phyloP scores from a whole-genome alignment of 1,284 basidiomycete genomes.

The Leccinum variabile region DNA sequence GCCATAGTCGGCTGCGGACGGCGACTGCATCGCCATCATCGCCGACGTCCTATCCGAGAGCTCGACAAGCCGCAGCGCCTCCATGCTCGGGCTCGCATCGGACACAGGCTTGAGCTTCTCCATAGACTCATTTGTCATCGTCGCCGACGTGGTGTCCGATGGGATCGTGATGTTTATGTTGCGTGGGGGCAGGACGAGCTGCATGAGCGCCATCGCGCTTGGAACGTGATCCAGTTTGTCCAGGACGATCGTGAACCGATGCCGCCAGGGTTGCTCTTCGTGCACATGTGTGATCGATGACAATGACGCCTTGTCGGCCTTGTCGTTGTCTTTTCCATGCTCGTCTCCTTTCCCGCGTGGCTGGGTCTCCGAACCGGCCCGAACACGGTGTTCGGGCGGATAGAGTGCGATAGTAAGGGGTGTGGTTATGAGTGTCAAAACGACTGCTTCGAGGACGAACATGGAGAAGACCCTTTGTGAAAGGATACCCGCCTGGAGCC shows the following conservation, averaged over 20 bases:
- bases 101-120: slow-evolving; percentile 13
- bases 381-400: slow-evolving; percentile 58
- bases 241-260: slow-evolving; percentile 77
- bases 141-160: slow-evolving; percentile 18
- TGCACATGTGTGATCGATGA: slow-evolving; percentile 6
- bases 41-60: slow-evolving; percentile 49
- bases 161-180: neutral
- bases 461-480: slow-evolving; percentile 76
- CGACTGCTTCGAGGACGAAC: slow-evolving; percentile 88
- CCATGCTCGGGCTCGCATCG: slow-evolving; percentile 37
- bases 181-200: slow-evolving; percentile 45
- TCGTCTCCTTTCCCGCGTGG: slow-evolving; percentile 1
- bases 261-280: slow-evolving; percentile 26
- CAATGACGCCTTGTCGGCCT: slow-evolving; percentile 5
- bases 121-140: neutral
- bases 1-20: neutral
- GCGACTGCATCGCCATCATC: neutral
- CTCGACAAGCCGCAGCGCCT: slow-evolving; percentile 84
- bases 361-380: neutral
- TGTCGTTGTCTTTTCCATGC: slow-evolving; percentile 14
- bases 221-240: slow-evolving; percentile 89
- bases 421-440: slow-evolving; percentile 89
- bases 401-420: slow-evolving; percentile 79
- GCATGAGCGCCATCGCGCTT: slow-evolving; percentile 67
- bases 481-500: slow-evolving; percentile 81